Conservation (phyloP, 768 basidiomycete species). For the Amylocystis lapponica region DNA sequence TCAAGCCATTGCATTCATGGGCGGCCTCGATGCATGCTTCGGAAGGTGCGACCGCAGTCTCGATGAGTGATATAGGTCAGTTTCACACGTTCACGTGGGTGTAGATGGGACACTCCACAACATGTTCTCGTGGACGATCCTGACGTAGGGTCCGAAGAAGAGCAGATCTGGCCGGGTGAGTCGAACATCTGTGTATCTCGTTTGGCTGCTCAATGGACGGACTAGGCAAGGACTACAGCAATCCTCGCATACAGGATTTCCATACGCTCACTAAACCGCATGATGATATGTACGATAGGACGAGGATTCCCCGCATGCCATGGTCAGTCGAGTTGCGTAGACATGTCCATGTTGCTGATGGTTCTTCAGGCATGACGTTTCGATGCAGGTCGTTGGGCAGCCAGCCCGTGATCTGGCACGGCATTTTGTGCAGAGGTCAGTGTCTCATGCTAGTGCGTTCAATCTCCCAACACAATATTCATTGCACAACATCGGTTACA, state of each 20-base stretch:
- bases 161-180: conserved; percentile 82
- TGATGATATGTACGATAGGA: conserved; percentile 93
- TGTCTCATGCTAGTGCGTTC: neutral
- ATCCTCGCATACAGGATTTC: conserved; percentile 84
- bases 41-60: conserved; percentile 46
- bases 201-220: neutral
- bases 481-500: conserved; percentile 22
- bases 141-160: conserved; percentile 49
- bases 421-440: conserved; percentile 88
- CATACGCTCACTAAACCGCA: conserved; percentile 81
- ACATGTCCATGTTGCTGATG: neutral
- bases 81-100: neutral
- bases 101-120: conserved; percentile 93
- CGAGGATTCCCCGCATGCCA: conserved; percentile 89
- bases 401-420: conserved; percentile 91
- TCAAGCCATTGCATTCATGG: conserved; percentile 97
- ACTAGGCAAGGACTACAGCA: conserved; percentile 91
- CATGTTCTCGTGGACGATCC: conserved; percentile 86
- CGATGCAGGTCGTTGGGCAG: conserved; percentile 92
- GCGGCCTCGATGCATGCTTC: conserved; percentile 92
- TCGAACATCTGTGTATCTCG: neutral
- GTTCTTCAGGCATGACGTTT: conserved; percentile 84
- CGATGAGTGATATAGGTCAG: conserved; percentile 4
- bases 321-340: conserved; percentile 51
- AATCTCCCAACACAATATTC: neutral